Percentiles rank a stretch among this genome's conserved stretches.
phyloP scores from a whole-genome alignment of 2,329 filamentous ascomycete species.

The Talaromyces sp. region DNA sequence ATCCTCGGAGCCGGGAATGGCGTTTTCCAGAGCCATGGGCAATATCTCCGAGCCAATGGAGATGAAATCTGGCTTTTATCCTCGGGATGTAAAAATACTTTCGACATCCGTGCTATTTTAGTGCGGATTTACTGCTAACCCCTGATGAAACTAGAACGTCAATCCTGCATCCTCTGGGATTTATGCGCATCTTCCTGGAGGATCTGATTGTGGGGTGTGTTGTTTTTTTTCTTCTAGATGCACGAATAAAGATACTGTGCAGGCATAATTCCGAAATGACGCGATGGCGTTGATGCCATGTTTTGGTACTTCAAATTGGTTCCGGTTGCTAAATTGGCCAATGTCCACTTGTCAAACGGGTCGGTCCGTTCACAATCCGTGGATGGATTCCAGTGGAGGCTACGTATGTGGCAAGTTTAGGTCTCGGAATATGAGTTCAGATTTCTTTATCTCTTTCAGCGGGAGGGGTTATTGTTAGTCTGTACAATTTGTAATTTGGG shows the following conservation, averaged over 20 bases:
- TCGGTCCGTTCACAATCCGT: background rate
- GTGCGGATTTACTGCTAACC: no score
- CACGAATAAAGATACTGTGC: no score
- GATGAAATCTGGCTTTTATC: background rate
- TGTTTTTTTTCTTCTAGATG: no score
- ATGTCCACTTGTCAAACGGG: slow-evolving; percentile 2
- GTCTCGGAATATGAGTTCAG: background rate
- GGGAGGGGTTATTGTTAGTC: no score
- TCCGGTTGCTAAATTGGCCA: no score
- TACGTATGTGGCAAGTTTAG: background rate
- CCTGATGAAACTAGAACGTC: background rate
- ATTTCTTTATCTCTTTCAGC: no score
- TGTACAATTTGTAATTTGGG: no score
- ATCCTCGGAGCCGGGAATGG: background rate
- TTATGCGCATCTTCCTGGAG: no score
- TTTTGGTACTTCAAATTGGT: no score
- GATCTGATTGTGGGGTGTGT: no score
- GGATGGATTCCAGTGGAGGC: background rate
- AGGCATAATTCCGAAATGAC: background rate
- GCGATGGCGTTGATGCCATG: background rate
- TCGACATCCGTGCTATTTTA: background rate
- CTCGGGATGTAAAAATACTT: background rate
- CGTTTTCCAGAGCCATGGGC: background rate
- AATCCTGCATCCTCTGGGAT: background rate
- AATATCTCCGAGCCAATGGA: background rate